Evolutionary conservation across 2,329 filamentous ascomycete genomes (phyloP), one percentile per base, ranked within the genome.

Genomic region (Alternaria ventricosa): DNA sequence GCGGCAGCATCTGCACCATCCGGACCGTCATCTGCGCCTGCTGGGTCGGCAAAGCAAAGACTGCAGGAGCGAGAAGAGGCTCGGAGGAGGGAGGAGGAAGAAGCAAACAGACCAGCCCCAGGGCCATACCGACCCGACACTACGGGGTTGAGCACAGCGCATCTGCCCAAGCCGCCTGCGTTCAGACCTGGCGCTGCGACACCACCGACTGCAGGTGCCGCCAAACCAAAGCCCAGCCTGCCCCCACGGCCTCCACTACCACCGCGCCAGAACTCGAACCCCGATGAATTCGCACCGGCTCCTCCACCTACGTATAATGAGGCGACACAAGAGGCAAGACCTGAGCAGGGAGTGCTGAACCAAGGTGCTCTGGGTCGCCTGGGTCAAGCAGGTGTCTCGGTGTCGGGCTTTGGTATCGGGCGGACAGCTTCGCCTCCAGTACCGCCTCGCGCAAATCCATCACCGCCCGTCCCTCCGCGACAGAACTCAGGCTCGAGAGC

Each of bases 321-420:
- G 66, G 77, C 65, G 67, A 69, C 63, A 70, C 70, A 68, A 27
- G 44, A 67, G 53, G 66, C 57, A 60, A 62, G 77, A 61, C 54
- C 79, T 71, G 57, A 75, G 68, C 75, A 79, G 43, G 78, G 78
- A 13, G 75, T 81, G 51, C 70, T 89, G 46, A 88, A 89, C 57
- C 84, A 87, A 70, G 87, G 84, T 6, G 90, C 93, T 6, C 77
- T 90, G 59, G 85, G 82, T 61, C 86, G 92, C 45, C 84, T 97
- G 9, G 88, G 89, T 11, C 86, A 88, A 41, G 90, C 92, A 1
- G 94, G 94, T 1, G 85, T 97, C 6, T 92, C 90, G 0, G 92
- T 97, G 0, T 90, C 93, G 0, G 91, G 87, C 0, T 83, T 97
- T 5, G 91, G 91, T 6, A 96, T 97, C 64, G 89, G 88, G 4